phyloP scores from a whole-genome alignment of 1,284 basidiomycete species.

The Neolentinus lepideus region DNA sequence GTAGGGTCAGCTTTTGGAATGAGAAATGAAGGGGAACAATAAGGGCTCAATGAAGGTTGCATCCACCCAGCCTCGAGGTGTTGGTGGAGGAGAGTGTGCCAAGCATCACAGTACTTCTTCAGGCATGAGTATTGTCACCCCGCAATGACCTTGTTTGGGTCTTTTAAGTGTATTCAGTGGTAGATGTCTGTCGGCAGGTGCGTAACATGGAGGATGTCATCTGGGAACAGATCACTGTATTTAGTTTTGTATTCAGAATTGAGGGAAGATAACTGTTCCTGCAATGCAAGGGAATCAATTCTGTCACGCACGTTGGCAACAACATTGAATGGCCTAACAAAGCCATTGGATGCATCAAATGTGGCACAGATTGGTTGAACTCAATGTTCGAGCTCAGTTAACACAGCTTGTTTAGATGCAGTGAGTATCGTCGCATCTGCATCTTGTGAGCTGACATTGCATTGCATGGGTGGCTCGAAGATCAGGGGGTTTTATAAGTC shows the following conservation, averaged over 20 bases:
- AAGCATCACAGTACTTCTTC: conserved; percentile 18
- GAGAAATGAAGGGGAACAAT: conserved; percentile 27
- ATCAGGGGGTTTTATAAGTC: conserved; percentile 13
- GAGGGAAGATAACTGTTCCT: conserved; percentile 4
- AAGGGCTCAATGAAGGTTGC: conserved; percentile 18
- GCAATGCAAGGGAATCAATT: conserved; percentile 10
- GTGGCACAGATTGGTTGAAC: not conserved
- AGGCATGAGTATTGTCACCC: conserved; percentile 16
- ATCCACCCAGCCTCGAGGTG: conserved; percentile 24
- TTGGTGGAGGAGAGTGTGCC: conserved; percentile 18
- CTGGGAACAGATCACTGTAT: conserved; percentile 12
- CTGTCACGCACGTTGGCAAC: conserved; percentile 8
- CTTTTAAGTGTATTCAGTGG: conserved; percentile 18
- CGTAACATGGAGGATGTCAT: conserved; percentile 8
- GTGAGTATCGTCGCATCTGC: not conserved
- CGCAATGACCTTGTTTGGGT: conserved; percentile 14
- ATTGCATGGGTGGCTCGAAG: not conserved
- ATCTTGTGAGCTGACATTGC: not conserved
- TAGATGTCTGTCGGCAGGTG: conserved; percentile 18
- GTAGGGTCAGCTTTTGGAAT: conserved; percentile 29
- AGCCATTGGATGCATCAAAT: not conserved
- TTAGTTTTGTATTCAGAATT: conserved; percentile 10
- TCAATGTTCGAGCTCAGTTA: not conserved
- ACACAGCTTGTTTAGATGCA: not conserved
- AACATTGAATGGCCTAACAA: not conserved